Base-by-base conservation (phyloP, 257 asterid species). In the Solanum neorickii region DNA sequence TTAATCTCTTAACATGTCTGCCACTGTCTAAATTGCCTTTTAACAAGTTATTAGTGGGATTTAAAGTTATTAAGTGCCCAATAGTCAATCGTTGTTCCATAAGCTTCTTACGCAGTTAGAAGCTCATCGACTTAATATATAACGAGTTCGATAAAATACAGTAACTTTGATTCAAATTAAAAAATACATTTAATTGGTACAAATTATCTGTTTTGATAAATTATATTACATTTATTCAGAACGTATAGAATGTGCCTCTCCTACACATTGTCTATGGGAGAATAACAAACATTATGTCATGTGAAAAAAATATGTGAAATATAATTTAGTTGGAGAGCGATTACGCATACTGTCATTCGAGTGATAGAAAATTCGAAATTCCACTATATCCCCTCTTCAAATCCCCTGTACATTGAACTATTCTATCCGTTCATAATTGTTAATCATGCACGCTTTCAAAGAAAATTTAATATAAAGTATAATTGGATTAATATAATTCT, bases 11-110 rank as follows among this genome's bases (percentile, higher is more conserved):
- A 82, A 82, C 31, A 13, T 82, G 85, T 82, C 85, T 82, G 85
- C 69, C 85, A 82, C 85, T 82, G 70, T 82, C 85, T 82, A 82
- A 49, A 29, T 82, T 82, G 70, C 21, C 85, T 49, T 76, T 82
- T 29, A 76, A 82, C 69, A 82, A 31, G 21, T 82, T 31, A 82
- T 52, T 49, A 49, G 85, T 82, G 70, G 85, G 85, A 47, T 49
- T 20, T 49, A 31, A 82, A 82, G 60, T 33, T 33, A 33, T 76
- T 42, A 49, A 82, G 18, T 14, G 44, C 8, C 70, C 85, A 49
- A 82, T 47, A 18, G 20, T 82, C 20, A 16, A 49, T 49, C 18
- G 2, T 29, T 49, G 46, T 49, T 25, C 21, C n/a, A 37, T 18
- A 46, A 46, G 37, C 42, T 76, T 6, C 20, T 69, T 1, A 0